Base-by-base conservation (phyloP, 306 rosid species). In the Cercis canadensis region DNA sequence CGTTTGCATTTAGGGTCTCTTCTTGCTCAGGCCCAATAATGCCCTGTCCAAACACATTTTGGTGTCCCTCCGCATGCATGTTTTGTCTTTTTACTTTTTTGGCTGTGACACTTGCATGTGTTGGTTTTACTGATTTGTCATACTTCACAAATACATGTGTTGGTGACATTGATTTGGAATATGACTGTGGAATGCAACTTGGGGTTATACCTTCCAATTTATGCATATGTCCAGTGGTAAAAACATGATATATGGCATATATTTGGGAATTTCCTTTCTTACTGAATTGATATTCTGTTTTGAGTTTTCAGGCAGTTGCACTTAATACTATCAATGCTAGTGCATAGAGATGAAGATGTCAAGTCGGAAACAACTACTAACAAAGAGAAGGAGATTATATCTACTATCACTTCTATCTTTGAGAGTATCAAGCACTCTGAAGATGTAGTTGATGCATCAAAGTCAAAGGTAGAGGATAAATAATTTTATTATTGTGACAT, bases 321-420 rank as follows among this genome's bases (percentile, higher is more conserved):
- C 86, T 76, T 91, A 55, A 56, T 89, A 61, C 83, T 95, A 62
- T 91, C 92, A 36, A 78, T 95, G 82, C 74, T 95, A 73, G 84
- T 92, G 73, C 88, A 83, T 86, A 80, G 82, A 87, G 96, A 89
- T 73, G 96, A 89, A 75, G 97, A 87, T 62, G 69, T 72, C 77
- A 95, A 89, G 81, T 91, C 87, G 41, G 99, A 95, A 84, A 80
- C 75, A 15, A 75, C 76, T 57, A 78, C 59, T 75, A 67, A 76
- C 74, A 75, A 69, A 58, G 88, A 88, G 58, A 88, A 82, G 76
- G 99, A 92, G 70, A 75, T 45, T 77, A 33, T 86, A 67, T 85
- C 85, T 43, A 67, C 87, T 58, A 71, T 89, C 44, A 21, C 69
- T 65, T 91, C 90, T 37, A 80, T 95, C 74, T 88, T 95, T 75